A percentile compares a stretch with the other conserved stretches of the same genome.
Conservation (phyloP, 768 basidiomycete species). For the Naganishia vishniacii region DNA sequence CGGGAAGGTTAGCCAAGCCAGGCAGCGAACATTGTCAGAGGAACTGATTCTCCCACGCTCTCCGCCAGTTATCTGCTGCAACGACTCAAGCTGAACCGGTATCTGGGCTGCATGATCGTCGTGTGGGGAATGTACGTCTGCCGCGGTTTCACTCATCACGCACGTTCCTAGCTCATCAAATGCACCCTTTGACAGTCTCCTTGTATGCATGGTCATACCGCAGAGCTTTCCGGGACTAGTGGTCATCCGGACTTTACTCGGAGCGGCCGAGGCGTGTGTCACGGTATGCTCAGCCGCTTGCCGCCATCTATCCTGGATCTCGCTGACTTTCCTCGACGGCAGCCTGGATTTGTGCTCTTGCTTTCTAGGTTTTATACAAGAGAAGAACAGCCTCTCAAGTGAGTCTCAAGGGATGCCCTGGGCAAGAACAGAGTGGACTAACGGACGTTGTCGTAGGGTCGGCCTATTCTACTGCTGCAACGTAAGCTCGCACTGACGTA, state of each 20-base stretch:
- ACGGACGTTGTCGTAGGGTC: conserved; percentile 21
- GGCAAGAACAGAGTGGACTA: too few species aligned
- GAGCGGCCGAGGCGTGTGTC: conserved; percentile 33
- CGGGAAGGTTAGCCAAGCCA: conserved; percentile 24
- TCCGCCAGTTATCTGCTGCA: conserved; percentile 28
- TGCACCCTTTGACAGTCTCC: conserved; percentile 4
- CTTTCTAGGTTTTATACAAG: conserved; percentile 34
- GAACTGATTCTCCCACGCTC: too few species aligned
- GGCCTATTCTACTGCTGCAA: conserved; percentile 37
- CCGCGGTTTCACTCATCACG: not conserved
- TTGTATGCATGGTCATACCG: conserved; percentile 33
- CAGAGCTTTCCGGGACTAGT: conserved; percentile 31
- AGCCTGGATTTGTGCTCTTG: conserved; percentile 37
- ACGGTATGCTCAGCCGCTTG: conserved; percentile 19
- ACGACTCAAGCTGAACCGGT: conserved; percentile 29
- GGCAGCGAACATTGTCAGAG: not conserved
- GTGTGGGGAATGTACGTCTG: conserved; percentile 31
- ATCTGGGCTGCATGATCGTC: conserved; percentile 33
- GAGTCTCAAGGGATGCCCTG: not conserved
- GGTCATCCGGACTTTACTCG: conserved; percentile 28
- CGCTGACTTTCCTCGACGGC: not conserved
- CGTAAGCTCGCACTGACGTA: conserved; percentile 2
- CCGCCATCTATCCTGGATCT: not conserved
- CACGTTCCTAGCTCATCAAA: not conserved
- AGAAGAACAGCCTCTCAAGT: conserved; percentile 36